phyloP scores from a whole-genome alignment of 768 basidiomycete species.

The Pleurotus sapidus region DNA sequence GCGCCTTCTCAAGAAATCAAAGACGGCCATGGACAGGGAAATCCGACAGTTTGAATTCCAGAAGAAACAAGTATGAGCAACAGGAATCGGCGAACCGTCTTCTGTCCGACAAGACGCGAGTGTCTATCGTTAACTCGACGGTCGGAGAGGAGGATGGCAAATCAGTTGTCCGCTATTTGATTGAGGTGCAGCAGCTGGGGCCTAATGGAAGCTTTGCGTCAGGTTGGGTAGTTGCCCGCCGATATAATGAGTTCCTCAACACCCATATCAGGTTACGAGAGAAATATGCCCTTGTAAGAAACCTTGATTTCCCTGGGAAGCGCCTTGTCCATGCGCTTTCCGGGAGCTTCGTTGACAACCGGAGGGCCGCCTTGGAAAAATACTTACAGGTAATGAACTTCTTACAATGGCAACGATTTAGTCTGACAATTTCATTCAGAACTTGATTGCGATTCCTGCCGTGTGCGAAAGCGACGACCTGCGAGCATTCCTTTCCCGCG shows the following conservation, averaged over 20 bases:
- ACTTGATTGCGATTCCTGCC: conserved; percentile 64
- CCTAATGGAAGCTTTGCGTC: conserved; percentile 74
- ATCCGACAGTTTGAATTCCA: conserved; percentile 85
- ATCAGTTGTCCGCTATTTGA: conserved; percentile 86
- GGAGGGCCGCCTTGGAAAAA: conserved; percentile 77
- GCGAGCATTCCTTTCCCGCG: conserved; percentile 81
- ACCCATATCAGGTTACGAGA: conserved; percentile 88
- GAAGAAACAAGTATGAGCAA: conserved; percentile 88
- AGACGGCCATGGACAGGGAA: conserved; percentile 78
- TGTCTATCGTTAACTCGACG: conserved; percentile 83
- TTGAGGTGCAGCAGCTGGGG: conserved; percentile 90
- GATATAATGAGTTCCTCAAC: conserved; percentile 93
- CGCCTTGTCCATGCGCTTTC: conserved; percentile 87
- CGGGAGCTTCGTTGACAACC: conserved; percentile 81
- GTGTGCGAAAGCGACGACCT: conserved; percentile 84
- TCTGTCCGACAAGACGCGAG: conserved; percentile 76
- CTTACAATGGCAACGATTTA: neutral
- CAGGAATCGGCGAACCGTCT: conserved; percentile 91
- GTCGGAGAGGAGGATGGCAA: conserved; percentile 84
- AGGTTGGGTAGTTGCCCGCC: conserved; percentile 90
- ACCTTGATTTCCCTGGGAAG: conserved; percentile 90
- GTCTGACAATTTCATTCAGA: conserved; percentile 37
- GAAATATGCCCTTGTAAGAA: conserved; percentile 59
- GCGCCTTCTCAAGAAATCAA: conserved; percentile 76
- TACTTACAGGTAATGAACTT: conserved; percentile 74